Evolutionary conservation across 1,284 basidiomycete species (phyloP).

Genomic region (Cutaneotrichosporon sp.): DNA sequence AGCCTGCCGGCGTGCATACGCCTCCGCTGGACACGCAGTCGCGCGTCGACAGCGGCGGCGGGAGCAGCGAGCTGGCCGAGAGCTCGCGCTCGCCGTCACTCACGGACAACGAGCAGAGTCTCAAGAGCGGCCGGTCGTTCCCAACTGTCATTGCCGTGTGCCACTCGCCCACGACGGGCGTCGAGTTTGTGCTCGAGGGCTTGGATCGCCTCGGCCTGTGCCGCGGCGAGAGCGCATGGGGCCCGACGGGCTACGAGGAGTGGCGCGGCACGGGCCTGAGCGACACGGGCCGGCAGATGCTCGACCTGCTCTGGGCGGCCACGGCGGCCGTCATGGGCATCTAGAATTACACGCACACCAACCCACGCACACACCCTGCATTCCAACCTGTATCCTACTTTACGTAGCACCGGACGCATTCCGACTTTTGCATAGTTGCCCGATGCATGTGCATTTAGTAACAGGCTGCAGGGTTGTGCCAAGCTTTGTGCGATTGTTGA

Average conservation of each 20-base stretch:
- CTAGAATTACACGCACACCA: too few species aligned
- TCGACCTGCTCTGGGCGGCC: slow-evolving; percentile 46
- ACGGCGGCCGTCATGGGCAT: slow-evolving; percentile 46
- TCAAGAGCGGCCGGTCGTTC: slow-evolving; percentile 33
- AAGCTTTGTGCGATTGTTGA: too few species aligned
- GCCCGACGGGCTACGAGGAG: slow-evolving; percentile 48
- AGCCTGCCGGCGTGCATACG: slow-evolving; percentile 14
- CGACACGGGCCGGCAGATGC: slow-evolving; percentile 37
- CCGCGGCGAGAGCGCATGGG: slow-evolving; percentile 46
- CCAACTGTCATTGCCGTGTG: slow-evolving; percentile 48
- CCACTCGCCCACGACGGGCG: slow-evolving; percentile 44
- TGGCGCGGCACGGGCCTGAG: slow-evolving; percentile 46
- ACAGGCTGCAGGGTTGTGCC: too few species aligned
- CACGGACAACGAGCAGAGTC: background rate
- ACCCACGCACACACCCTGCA: too few species aligned
- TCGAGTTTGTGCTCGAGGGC: slow-evolving; percentile 49
- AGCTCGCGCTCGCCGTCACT: slow-evolving; percentile 6
- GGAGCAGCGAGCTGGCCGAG: background rate
- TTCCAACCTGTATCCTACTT: too few species aligned
- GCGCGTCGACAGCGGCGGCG: background rate
- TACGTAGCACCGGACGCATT: too few species aligned
- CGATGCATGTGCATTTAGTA: too few species aligned
- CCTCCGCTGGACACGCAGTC: slow-evolving; percentile 10
- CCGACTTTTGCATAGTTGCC: too few species aligned
- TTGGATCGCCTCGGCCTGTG: slow-evolving; percentile 46